phyloP scores from a whole-genome alignment of 140 eudicot species.

The Flaveria floridana region DNA sequence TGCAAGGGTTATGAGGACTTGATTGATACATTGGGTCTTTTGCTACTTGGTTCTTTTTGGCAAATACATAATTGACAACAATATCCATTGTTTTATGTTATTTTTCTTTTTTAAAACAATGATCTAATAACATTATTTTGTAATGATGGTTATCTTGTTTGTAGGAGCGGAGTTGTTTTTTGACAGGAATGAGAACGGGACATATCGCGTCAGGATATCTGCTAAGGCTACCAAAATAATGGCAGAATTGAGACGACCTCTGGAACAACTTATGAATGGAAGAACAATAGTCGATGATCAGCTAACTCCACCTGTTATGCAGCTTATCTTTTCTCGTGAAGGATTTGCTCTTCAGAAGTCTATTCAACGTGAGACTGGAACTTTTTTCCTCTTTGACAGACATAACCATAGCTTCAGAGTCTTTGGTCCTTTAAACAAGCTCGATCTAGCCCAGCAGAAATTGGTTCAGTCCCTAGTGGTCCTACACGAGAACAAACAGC shows the following conservation, averaged over 20 bases:
- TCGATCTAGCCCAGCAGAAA: conserved; percentile 49
- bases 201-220: conserved; percentile 68
- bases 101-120: neutral
- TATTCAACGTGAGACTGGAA: conserved; percentile 66
- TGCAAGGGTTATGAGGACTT: neutral
- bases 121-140: neutral
- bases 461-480: conserved; percentile 56
- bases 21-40: neutral
- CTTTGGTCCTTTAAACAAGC: conserved; percentile 59
- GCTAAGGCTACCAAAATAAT: conserved; percentile 79
- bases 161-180: conserved; percentile 69
- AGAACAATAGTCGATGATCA: conserved; percentile 51
- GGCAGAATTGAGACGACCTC: conserved; percentile 81
- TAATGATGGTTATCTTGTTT: conserved; percentile 8
- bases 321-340: conserved; percentile 55
- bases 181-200: conserved; percentile 63
- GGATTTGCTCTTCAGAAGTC: conserved; percentile 57
- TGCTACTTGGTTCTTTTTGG: neutral
- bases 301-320: conserved; percentile 60
- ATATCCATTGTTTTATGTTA: neutral
- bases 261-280: conserved; percentile 81
- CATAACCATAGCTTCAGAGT: conserved; percentile 52
- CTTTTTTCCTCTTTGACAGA: conserved; percentile 56
- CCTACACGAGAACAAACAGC: conserved; percentile 66
- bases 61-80: neutral